Evolutionary conservation across 2,329 filamentous ascomycete species (phyloP), one percentile per base, ranked within the genome.

Genomic region (Xylariales sp.): DNA sequence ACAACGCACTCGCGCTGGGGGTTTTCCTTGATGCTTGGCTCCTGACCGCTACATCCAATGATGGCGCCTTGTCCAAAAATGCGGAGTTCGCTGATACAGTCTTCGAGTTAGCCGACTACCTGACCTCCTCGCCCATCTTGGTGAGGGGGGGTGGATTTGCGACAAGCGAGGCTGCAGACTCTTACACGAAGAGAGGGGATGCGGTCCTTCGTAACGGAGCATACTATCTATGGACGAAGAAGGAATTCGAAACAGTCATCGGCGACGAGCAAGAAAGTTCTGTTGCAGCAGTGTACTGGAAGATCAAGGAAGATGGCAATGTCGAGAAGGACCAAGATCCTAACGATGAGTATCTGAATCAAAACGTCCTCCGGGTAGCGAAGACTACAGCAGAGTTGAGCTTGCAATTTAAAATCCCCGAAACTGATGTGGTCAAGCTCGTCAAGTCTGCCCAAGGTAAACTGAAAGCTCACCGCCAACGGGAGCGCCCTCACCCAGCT

Each of bases 311-410:
- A 29, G 82, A 94, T 51, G 93, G 93, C 32, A 97, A 98, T 54
- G 84, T 98, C 1, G 78, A 82, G 24, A 80, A 83, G 3, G 78
- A 84, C 42, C 81, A 91, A 52, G 93, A 98, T 57, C 84, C 87
- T 0, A 86, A 95, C 54, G 91, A 97, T 57, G 91, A 97, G 56
- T 91, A 97, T 46, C 84, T 95, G 56, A 89, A 91, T 54, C 88
- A 95, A 59, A 98, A 97, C 56, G 89, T 95, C 4, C 66, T 96
- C 2, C 80, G 81, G 27, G 74, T 95, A 19, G 77, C 77, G 25
- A 80, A 76, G 46, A 85, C 82, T 0, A 73, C 81, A 0, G 71
- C 75, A 15, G 79, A 84, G 34, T 70, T 98, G 6, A 83, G 84
- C 11, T 78, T 78, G 42, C 83, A 93, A 51, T 86, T 95, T 52